phyloP scores from a whole-genome alignment of 2,329 filamentous ascomycete genomes.

The Fusarium continuum region DNA sequence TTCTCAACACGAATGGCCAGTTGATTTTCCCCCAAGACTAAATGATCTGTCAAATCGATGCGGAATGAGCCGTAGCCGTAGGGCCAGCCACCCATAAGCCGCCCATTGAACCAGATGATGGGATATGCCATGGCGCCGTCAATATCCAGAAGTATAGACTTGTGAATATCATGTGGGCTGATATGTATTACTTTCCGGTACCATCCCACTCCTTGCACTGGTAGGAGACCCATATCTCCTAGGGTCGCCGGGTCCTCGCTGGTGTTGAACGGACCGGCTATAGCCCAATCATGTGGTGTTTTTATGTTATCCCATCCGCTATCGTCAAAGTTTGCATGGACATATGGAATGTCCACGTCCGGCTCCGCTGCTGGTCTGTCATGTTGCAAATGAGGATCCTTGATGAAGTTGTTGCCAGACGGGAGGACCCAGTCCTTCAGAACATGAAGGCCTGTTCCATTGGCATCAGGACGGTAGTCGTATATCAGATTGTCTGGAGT shows the following conservation, averaged over 20 bases:
- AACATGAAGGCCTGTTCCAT: background rate
- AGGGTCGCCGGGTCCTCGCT: background rate
- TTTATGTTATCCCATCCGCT: background rate
- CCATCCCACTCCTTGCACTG: background rate
- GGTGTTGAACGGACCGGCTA: background rate
- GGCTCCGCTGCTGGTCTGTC: background rate
- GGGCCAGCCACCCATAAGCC: slow-evolving; percentile 8
- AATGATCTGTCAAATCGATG: background rate
- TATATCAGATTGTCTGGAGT: background rate
- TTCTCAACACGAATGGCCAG: slow-evolving; percentile 10
- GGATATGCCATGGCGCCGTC: background rate
- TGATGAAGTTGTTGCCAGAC: background rate
- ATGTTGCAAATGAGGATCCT: background rate
- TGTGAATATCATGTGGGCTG: background rate
- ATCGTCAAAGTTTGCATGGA: background rate
- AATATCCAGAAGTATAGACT: background rate
- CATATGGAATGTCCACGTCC: background rate
- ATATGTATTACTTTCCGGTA: background rate
- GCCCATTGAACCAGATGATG: background rate
- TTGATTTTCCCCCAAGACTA: background rate
- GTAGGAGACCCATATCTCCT: background rate
- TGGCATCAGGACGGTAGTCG: background rate
- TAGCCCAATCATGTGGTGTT: background rate
- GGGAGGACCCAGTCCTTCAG: background rate
- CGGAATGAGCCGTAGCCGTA: slow-evolving; percentile 10